Conservation (phyloP, 2,329 filamentous ascomycete species). For the Exophiala sp. region DNA sequence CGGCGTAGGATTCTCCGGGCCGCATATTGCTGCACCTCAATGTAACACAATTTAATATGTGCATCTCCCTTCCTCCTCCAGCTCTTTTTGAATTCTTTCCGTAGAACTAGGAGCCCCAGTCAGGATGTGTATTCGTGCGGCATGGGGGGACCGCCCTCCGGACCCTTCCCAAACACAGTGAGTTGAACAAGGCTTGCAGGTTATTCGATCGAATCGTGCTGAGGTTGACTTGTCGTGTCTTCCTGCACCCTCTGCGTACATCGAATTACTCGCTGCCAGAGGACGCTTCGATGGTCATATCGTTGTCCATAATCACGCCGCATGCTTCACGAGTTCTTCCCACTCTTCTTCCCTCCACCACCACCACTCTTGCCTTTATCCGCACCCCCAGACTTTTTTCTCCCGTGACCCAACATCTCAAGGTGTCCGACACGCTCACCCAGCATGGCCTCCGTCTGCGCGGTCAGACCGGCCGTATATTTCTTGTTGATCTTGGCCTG, state of each 20-base stretch:
- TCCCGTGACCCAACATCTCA: conserved; percentile 64
- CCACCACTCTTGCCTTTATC: conserved; percentile 23
- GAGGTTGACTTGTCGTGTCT: too few relatives aligned
- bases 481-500: conserved; percentile 65
- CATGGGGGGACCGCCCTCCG: too few relatives aligned
- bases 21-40: too few relatives aligned
- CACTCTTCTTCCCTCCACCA: conserved; percentile 12
- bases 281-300: neutral
- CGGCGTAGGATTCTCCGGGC: too few relatives aligned
- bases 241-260: neutral
- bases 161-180: too few relatives aligned
- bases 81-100: neutral
- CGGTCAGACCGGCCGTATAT: conserved; percentile 59
- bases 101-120: too few relatives aligned
- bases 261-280: neutral
- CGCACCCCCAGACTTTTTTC: conserved; percentile 51
- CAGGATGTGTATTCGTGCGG: too few relatives aligned
- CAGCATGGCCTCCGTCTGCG: conserved; percentile 64
- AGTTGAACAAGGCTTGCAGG: too few relatives aligned
- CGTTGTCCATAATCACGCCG: neutral
- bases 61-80: neutral
- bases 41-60: too few relatives aligned
- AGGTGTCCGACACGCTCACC: conserved; percentile 67
- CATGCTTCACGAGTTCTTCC: conserved; percentile 18
- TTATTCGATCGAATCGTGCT: too few relatives aligned